Base-by-base conservation (phyloP, 352 stramenopile genomes). In the Phytophthora pinifolia region DNA sequence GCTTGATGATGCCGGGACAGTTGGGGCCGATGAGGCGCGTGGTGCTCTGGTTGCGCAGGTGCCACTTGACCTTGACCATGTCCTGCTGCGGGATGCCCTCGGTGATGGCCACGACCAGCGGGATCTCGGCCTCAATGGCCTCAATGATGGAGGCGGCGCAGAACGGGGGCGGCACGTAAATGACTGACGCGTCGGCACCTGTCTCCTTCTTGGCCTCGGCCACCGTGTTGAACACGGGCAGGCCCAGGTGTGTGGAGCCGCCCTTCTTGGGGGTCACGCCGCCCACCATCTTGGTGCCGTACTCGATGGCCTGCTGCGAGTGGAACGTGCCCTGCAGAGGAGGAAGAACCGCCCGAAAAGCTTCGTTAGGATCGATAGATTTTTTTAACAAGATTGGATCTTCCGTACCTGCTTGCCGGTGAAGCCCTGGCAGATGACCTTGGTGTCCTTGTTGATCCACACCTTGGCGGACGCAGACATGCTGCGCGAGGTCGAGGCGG, bases 1-100 rank as follows among this genome's bases (percentile, higher is more conserved):
- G 96, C 83, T 99, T 99, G 86, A 99, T 99, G 67, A 99, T 99
- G 60, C 98, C 98, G 30, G 98, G 98, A 84, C 98, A 99, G 86
- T 99, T 99, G 38, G 98, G 98, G 32, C 98, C 98, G 64, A 99
- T 99, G 30, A 99, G 83, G 37, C 98, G 86, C 49, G 97, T 99
- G 34, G 76, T 94, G 57, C 71, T 96, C 69, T 99, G 96, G 49
- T 88, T 82, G 49, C 85, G 82, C 52, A 99, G 68, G 64, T 96
- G 86, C 70, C 95, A 94, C 80, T 99, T 99, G 65, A 98, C 84
- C 72, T 94, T 96, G 46, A 99, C 96, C 98, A 99, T 99, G 74
- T 99, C 98, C 74, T 99, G 89, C 78, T 99, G 97, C 32, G 98
- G 98, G 62, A 99, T 98, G 47, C 98, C 98, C 73, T 99, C 98